Conservation (phyloP, 371 early-diverging fungal genomes). For the Mucor racemosus region DNA sequence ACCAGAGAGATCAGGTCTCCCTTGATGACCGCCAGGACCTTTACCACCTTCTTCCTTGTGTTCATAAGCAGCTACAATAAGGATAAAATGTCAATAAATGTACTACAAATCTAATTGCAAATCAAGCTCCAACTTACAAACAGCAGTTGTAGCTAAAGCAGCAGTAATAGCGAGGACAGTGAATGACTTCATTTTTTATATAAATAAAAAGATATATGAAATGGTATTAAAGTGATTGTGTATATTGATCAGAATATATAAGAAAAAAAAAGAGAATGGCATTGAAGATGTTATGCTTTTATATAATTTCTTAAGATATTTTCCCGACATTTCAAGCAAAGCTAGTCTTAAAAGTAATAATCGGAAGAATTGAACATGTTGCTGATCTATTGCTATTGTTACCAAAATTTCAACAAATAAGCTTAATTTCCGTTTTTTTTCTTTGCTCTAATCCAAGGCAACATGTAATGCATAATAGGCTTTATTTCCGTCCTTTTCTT, state of each 20-base stretch:
- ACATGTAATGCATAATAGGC: background rate
- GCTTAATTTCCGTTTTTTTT: slow-evolving; percentile 10
- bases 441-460: background rate
- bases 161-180: slow-evolving; percentile 30
- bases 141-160: slow-evolving; percentile 23
- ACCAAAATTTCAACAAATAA: background rate
- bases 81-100: background rate
- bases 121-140: slow-evolving; percentile 14
- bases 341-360: slow-evolving; percentile 15
- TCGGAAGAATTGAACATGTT: slow-evolving; percentile 15
- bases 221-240: slow-evolving; percentile 3
- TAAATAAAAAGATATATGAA: slow-evolving; percentile 5
- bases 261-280: background rate
- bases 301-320: slow-evolving; percentile 9
- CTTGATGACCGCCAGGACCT: background rate
- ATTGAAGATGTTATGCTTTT: background rate
- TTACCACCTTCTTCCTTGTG: background rate
- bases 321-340: slow-evolving; percentile 12
- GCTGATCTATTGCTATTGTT: slow-evolving; percentile 4
- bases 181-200: slow-evolving; percentile 32
- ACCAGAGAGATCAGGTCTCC: background rate
- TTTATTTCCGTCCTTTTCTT: background rate
- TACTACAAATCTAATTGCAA: background rate
- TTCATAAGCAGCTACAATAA: background rate
- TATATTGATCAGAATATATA: background rate